phyloP scores from a whole-genome alignment of 306 rosid species.

The Bauhinia variegata region DNA sequence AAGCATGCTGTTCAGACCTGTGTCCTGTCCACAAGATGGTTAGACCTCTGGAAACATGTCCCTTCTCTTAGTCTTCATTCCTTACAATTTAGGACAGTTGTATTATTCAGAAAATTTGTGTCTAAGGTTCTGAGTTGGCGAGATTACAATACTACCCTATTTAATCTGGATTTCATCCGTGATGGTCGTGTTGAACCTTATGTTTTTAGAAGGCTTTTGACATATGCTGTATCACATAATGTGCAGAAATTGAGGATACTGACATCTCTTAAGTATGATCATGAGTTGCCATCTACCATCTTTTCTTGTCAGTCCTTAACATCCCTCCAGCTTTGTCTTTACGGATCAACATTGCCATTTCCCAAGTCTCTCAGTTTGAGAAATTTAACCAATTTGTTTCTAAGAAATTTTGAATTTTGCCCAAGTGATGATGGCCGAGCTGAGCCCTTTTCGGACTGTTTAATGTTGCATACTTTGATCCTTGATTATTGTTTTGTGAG shows the following conservation, averaged over 20 bases:
- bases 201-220: background rate
- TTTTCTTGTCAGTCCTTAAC: conserved; percentile 27
- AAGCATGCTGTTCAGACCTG: conserved; percentile 33
- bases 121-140: conserved; percentile 3
- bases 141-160: background rate
- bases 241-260: background rate
- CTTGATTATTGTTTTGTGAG: too few species aligned
- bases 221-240: conserved; percentile 22
- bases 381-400: too few species aligned
- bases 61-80: conserved; percentile 10
- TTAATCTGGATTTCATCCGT: conserved; percentile 19
- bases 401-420: background rate
- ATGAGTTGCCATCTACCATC: too few species aligned
- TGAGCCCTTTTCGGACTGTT: too few species aligned
- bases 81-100: background rate
- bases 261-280: too few species aligned
- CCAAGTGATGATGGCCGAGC: background rate
- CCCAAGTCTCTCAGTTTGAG: conserved; percentile 17
- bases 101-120: conserved; percentile 3
- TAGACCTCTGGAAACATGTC: conserved; percentile 22
- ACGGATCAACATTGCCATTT: conserved; percentile 3
- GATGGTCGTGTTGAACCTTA: conserved; percentile 1
- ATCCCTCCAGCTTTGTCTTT: conserved; percentile 21
- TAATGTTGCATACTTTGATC: too few species aligned
- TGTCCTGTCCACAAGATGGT: conserved; percentile 26